Evolutionary conservation across 1,284 basidiomycete genomes (phyloP), one percentile per base, ranked within the genome.

Genomic region (Ganoderma boninense): DNA sequence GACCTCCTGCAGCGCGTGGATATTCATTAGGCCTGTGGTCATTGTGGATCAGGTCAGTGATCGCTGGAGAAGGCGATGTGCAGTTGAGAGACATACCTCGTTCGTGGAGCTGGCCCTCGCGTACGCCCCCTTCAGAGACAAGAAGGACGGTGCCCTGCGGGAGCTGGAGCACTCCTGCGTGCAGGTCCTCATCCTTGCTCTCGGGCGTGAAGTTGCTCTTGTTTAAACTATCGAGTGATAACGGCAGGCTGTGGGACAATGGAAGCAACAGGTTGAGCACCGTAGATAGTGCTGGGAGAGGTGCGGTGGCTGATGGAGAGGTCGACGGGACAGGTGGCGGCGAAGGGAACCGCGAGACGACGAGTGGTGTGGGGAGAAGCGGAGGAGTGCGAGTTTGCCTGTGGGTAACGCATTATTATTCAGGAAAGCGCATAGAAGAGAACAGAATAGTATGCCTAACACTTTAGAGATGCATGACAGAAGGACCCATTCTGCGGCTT

Each of bases 401-500:
- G 74, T 42, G 23, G 67, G 73, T 59, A 29, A 57, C 7, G 32
- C 14, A n/a, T n/a, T n/a, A 26, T 23, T n/a, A 23, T 18, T 64
- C 54, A 57, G 46, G 14, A 29, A 46, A 62, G 14, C 13, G 38
- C 38, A 2, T 14, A 43, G 1, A 49, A 44, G 26, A 44, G 20
- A 62, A 42, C n/a, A 13, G 38, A 54, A 16, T 44, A 63, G 64
- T 32, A 32, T 0, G 20, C 84, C 91, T 73, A 77, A 95, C 94
- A 92, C 88, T 79, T 87, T 86, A 26, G 91, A 86, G n/a, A 93
- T 84, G 32, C 87, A 79, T 29, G 86, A 83, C 18, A 96, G 82
- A 8, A 97, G 81, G 2, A 94, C 82, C 90, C 92, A 95, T 80
- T 96, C 92, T 13, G 95, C 95, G 0, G 91, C 92, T 43, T 89